Base-by-base conservation (phyloP, 352 stramenopile species). In the Pythium grandisporangium region DNA sequence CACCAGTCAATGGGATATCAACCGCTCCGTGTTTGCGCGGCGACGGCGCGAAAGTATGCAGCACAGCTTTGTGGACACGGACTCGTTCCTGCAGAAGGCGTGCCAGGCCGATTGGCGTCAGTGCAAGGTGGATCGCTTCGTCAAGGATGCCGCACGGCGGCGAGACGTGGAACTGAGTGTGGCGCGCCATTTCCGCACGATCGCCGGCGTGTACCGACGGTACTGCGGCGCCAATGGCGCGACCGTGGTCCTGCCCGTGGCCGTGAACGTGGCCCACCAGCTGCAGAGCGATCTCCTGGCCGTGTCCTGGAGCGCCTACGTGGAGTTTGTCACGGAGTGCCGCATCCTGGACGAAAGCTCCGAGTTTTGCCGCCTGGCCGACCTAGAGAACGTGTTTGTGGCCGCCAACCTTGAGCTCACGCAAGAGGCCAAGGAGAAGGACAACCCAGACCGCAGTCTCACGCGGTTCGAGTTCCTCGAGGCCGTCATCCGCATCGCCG, bases 331-430 rank as follows among this genome's bases (percentile, higher is more conserved):
- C 20, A 63, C 44, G 13, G 74, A 85, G 35, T 67, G 60, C 42
- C 42, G 49, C 22, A 81, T 88, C 37, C 36, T 88, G 30, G 74
- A 88, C 55, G 74, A 88, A 17, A 42, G 16, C 17, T 88, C 74
- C 1, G 74, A 88, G 27, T 81, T 65, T 27, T 88, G 74, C 48
- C 71, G 66, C 27, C 41, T 63, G 11, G 68, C 71, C 5, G 74
- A 88, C 52, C 59, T 82, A 10, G 74, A 88, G 45, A 88, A 88
- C 45, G 63, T 88, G n/a, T 88, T 88, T 37, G 74, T 88, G 12
- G 74, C 74, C 2, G 74, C 74, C 12, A 88, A 88, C 34, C 63
- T 88, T 2, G 74, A 88, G 53, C 62, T 88, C 37, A 88, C 74
- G 4, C 61, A 80, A 34, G 74, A 88, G 16, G 74, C 70, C 6